Base-by-base conservation (phyloP, 305 asterid species). In the Fraxinus baroniana region DNA sequence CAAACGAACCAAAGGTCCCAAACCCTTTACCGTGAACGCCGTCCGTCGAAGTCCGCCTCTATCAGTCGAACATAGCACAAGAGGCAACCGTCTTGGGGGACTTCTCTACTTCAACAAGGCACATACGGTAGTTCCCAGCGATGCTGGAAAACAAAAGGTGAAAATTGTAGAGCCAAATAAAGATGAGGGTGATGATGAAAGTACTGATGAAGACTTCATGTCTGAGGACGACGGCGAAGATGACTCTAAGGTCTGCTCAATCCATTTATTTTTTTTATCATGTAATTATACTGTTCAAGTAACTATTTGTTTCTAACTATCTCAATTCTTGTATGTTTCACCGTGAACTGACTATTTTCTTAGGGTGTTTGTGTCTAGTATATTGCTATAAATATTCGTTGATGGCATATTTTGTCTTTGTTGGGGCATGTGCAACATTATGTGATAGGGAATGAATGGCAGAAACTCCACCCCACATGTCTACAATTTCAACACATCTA, bases 61-160 rank as follows among this genome's bases (percentile, higher is more conserved):
- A n/a, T n/a, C n/a, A n/a, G n/a, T n/a, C n/a, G n/a, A n/a, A n/a
- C n/a, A n/a, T n/a, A n/a, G n/a, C n/a, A n/a, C n/a, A n/a, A n/a
- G n/a, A n/a, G n/a, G n/a, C n/a, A n/a, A n/a, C n/a, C n/a, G n/a
- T n/a, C n/a, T n/a, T n/a, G n/a, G n/a, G n/a, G n/a, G n/a, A n/a
- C n/a, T n/a, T n/a, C n/a, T n/a, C n/a, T n/a, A n/a, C n/a, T n/a
- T n/a, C n/a, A n/a, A n/a, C n/a, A n/a, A n/a, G n/a, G n/a, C n/a
- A n/a, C n/a, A n/a, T n/a, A n/a, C n/a, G n/a, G n/a, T n/a, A n/a
- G n/a, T n/a, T n/a, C n/a, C n/a, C n/a, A n/a, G n/a, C n/a, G 87
- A 79, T 82, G 84, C 91, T 82, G 93, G 91, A 52, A 94, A 92
- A 89, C 92, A 87, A 72, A 91, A 90, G 91, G 97, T 90, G 89